Evolutionary conservation across 208 protist genomes (phyloP).

Genomic region (Endotrypanum monterogeii): DNA sequence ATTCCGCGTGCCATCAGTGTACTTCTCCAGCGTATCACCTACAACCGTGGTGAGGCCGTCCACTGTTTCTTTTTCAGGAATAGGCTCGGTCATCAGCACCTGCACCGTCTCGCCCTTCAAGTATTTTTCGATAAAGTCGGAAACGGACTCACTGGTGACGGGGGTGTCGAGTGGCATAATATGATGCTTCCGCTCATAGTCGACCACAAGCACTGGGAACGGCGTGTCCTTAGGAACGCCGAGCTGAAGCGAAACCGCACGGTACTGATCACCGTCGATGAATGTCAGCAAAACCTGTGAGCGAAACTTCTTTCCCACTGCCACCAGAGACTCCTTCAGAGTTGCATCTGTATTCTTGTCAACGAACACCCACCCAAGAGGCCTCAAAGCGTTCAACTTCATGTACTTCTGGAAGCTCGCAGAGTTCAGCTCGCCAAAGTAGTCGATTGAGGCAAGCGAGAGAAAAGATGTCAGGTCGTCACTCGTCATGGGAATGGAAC

Average conservation of each 20-base stretch:
- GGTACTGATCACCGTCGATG: constrained; percentile 74
- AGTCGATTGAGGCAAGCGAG: constrained; percentile 39
- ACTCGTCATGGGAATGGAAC: constrained; percentile 32
- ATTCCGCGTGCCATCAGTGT: constrained; percentile 69
- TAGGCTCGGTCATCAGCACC: constrained; percentile 53
- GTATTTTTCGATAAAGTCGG: constrained; percentile 59
- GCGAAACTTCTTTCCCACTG: constrained; percentile 75
- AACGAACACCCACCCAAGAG: constrained; percentile 79
- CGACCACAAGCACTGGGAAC: constrained; percentile 83
- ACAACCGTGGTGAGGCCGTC: constrained; percentile 87
- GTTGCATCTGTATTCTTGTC: constrained; percentile 27
- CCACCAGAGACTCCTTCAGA: constrained; percentile 35
- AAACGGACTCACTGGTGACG: constrained; percentile 48
- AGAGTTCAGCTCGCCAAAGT: constrained; percentile 73
- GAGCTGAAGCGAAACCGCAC: constrained; percentile 59
- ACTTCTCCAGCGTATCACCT: constrained; percentile 53
- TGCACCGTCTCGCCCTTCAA: constrained; percentile 50
- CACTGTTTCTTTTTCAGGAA: constrained; percentile 70
- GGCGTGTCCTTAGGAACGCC: constrained; percentile 54
- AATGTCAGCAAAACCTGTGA: constrained; percentile 72
- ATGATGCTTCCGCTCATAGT: constrained; percentile 47
- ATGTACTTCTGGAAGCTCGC: constrained; percentile 75
- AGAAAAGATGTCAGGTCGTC: constrained; percentile 63
- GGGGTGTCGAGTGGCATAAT: constrained; percentile 46
- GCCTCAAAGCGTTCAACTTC: constrained; percentile 30